phyloP scores from a whole-genome alignment of 2,329 filamentous ascomycete species.

The Diplodia mutila region DNA sequence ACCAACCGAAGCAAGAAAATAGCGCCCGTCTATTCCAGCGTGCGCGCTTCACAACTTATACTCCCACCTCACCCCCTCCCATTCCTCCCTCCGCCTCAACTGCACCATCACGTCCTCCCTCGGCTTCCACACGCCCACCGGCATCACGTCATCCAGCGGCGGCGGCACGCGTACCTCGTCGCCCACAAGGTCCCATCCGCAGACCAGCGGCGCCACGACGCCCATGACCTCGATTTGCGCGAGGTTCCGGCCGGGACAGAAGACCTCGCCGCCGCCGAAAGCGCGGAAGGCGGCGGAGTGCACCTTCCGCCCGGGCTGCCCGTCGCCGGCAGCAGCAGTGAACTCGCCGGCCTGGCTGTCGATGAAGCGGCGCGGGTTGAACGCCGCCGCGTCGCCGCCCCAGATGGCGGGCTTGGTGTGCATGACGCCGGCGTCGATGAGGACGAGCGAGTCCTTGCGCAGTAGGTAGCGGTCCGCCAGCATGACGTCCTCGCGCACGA shows the following conservation, averaged over 20 bases:
- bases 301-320: background rate
- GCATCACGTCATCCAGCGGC: background rate
- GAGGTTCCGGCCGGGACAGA: slow-evolving; percentile 5
- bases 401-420: slow-evolving; percentile 49
- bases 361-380: slow-evolving; percentile 41
- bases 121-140: background rate
- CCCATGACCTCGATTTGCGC: background rate
- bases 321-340: slow-evolving; percentile 31
- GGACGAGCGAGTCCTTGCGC: slow-evolving; percentile 48
- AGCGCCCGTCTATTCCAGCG: too few species aligned
- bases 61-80: slow-evolving; percentile 9
- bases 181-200: background rate
- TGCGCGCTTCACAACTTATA: background rate
- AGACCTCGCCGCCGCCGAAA: slow-evolving; percentile 15
- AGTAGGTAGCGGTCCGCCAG: slow-evolving; percentile 56
- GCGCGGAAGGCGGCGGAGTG: background rate
- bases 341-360: background rate
- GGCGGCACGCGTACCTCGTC: background rate
- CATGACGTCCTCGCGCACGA: slow-evolving; percentile 49
- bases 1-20: too few species aligned
- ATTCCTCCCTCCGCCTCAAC: background rate
- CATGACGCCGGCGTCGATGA: slow-evolving; percentile 51
- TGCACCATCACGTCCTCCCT: background rate
- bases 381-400: slow-evolving; percentile 48
- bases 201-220: background rate